Percentiles rank a stretch among this genome's conserved stretches.
Evolutionary conservation across 1,284 basidiomycete genomes (phyloP).

Genomic region (Neonothopanus nambi): DNA sequence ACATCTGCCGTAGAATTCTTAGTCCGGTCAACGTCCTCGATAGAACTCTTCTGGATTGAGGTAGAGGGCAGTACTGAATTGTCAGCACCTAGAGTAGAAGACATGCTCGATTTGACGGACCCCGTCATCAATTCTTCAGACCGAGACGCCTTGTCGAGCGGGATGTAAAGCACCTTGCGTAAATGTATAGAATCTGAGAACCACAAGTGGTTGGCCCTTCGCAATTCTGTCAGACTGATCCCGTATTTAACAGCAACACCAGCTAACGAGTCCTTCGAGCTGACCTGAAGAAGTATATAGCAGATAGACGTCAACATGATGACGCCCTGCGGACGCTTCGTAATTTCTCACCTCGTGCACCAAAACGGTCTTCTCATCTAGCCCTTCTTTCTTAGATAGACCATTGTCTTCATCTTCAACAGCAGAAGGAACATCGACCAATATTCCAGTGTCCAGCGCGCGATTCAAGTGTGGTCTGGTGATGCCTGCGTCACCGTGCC

Average conservation of each 20-base stretch:
- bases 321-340: no score
- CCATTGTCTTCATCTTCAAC: slow-evolving; percentile 16
- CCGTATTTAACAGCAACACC: slow-evolving; percentile 88
- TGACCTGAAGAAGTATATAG: slow-evolving; percentile 46
- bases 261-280: slow-evolving; percentile 74
- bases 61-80: no score
- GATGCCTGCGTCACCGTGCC: slow-evolving; percentile 22
- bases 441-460: slow-evolving; percentile 34
- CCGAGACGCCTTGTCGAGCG: slow-evolving; percentile 41
- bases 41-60: no score
- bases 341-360: slow-evolving; percentile 49
- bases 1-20: no score
- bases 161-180: slow-evolving; percentile 80
- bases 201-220: slow-evolving; percentile 89
- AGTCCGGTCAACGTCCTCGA: no score
- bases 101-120: no score
- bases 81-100: no score
- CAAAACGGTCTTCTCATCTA: slow-evolving; percentile 49
- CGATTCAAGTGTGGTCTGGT: slow-evolving; percentile 46
- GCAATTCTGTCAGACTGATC: slow-evolving; percentile 78
- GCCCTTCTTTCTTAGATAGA: slow-evolving; percentile 13
- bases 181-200: slow-evolving; percentile 86
- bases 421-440: slow-evolving; percentile 30
- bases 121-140: slow-evolving; percentile 1
- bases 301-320: no score